Base-by-base conservation (phyloP, 768 basidiomycete genomes). In the Kwoniella bestiolae region DNA sequence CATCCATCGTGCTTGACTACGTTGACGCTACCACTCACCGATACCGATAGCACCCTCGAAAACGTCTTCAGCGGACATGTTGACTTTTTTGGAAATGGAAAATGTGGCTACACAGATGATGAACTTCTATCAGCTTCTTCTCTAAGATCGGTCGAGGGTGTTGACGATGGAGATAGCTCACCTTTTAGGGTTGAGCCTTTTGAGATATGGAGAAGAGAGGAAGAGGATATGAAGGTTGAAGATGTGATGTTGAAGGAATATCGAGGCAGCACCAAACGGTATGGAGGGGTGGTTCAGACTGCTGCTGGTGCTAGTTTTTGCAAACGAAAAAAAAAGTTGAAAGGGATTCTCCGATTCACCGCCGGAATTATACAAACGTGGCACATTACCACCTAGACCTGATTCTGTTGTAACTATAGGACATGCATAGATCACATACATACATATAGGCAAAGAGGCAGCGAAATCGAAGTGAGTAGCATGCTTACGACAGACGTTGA, bases 31-130 rank as follows among this genome's bases (percentile, higher is more conserved):
- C n/a, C 28, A 72, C 79, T 63, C 8, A 86, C 94, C 94, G 82
- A 94, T 94, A 83, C 94, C 94, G 84, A 97, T 86, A 81, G 94
- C 94, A 82, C 94, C 94, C 80, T 95, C 92, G 84, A 90, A 98
- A 80, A 89, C 82, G 85, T 94, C 92, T 82, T 93, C 92, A 72
- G 82, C 81, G 68, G 81, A 83, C 88, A 91, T 90, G 85, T 86
- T 89, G 84, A 83, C 47, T 61, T 55, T 55, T 82, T 76, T 55
- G 66, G 69, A 44, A 25, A 31, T 34, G n/a, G 51, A 49, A 58
- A 56, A 65, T 68, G 69, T 70, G 71, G 69, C 61, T 52, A 38
- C 23, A 51, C 29, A 35, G 56, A 35, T 63, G 28, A 55, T 38
- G 25, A 32, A 60, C 25, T 32, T 18, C 18, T 46, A 38, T 59